Conservation (phyloP, 2,329 filamentous ascomycete genomes). For the Sarocladium strictum region DNA sequence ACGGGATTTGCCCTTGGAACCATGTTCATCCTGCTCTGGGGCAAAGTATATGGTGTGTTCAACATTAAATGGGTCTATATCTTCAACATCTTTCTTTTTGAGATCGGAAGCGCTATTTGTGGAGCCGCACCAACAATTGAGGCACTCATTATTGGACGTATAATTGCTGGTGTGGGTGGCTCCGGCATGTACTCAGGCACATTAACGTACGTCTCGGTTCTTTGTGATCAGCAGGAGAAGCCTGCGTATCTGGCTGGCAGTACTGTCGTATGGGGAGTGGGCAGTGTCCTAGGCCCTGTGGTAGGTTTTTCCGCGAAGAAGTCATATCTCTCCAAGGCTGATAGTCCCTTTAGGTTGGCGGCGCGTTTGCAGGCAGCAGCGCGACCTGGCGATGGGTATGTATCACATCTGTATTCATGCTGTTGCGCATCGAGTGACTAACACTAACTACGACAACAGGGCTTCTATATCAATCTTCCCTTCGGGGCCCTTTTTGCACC, state of each 20-base stretch:
- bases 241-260: conserved; percentile 19
- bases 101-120: conserved; percentile 25
- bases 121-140: conserved; percentile 33
- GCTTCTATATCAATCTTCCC: conserved; percentile 48
- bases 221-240: conserved; percentile 19
- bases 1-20: conserved; percentile 32
- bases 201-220: conserved; percentile 19
- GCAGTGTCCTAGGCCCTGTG: conserved; percentile 34
- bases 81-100: conserved; percentile 18
- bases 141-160: conserved; percentile 39
- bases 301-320: conserved; percentile 15
- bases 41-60: conserved; percentile 34
- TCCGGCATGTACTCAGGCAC: conserved; percentile 30
- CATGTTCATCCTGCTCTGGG: conserved; percentile 27
- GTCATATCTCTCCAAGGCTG: no score
- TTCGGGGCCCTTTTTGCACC: conserved; percentile 29
- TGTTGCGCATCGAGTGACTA: not conserved
- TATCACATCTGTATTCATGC: not conserved
- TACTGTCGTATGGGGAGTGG: conserved; percentile 29
- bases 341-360: conserved; percentile 27
- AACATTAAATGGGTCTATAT: conserved; percentile 33
- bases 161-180: conserved; percentile 34
- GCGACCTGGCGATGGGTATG: conserved; percentile 31
- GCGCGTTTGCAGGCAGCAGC: conserved; percentile 28
- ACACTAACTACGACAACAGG: conserved; percentile 9